phyloP scores from a whole-genome alignment of 2,329 filamentous ascomycete genomes.

The Hymenoscyphus scutula region DNA sequence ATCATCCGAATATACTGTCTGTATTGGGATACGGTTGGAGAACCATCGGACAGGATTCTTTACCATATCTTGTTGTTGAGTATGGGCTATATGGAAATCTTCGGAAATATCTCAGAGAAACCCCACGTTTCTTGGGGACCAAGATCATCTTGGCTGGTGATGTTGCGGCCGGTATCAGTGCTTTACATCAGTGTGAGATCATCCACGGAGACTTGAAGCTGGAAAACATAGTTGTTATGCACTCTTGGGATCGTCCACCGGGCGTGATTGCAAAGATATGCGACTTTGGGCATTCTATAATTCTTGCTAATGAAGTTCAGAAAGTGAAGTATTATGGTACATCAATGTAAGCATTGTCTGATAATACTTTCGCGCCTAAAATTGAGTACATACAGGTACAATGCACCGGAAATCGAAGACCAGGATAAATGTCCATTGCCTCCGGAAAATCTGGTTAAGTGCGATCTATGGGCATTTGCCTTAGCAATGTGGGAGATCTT shows the following conservation, averaged over 20 bases:
- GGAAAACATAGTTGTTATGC: constrained; percentile 15
- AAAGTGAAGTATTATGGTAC: constrained; percentile 8
- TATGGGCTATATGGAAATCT: constrained; percentile 1
- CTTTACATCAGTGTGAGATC: constrained; percentile 17
- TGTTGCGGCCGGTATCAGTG: constrained; percentile 14
- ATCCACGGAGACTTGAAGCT: constrained; percentile 19
- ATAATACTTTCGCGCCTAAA: neutral
- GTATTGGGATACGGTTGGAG: constrained; percentile 11
- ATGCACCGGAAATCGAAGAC: constrained; percentile 6
- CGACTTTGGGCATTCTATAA: constrained; percentile 11
- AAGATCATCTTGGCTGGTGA: constrained; percentile 7
- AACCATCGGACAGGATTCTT: neutral
- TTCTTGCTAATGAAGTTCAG: neutral
- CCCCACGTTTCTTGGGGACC: no score
- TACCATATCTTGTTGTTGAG: constrained; percentile 5
- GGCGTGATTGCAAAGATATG: constrained; percentile 8
- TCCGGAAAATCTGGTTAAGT: neutral
- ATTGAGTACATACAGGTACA: neutral
- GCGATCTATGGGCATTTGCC: constrained; percentile 10
- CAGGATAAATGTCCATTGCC: neutral
- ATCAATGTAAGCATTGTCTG: neutral
- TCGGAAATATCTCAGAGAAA: neutral
- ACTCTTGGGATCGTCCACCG: neutral
- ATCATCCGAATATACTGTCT: constrained; percentile 6
- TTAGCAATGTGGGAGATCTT: constrained; percentile 8